Conservation (phyloP, 371 early-diverging fungal genomes). For the Rhizomucor pusillus region DNA sequence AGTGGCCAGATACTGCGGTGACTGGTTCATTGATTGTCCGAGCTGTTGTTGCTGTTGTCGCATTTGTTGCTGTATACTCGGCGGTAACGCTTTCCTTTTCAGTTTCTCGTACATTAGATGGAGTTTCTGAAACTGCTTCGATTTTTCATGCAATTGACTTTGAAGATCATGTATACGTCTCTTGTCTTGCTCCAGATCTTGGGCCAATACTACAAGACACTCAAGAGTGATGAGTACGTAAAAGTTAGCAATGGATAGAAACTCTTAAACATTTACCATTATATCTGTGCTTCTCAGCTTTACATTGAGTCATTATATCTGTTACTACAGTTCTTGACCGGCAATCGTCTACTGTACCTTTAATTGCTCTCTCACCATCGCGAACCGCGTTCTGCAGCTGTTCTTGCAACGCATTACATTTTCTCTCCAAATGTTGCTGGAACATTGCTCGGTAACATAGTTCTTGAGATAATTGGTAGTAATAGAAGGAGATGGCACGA, state of each 20-base stretch:
- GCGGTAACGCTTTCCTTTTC: conserved; percentile 46
- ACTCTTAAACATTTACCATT: too few relatives aligned
- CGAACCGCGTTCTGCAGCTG: conserved; percentile 43
- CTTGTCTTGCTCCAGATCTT: conserved; percentile 58
- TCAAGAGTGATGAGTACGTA: too few relatives aligned
- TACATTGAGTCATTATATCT: background rate
- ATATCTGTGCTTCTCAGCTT: conserved; percentile 28
- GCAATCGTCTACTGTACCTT: conserved; percentile 31
- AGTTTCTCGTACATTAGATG: conserved; percentile 67
- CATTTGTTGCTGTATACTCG: conserved; percentile 19
- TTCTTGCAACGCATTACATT: conserved; percentile 42
- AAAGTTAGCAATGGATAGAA: too few relatives aligned
- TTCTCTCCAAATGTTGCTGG: conserved; percentile 52
- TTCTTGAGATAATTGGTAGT: conserved; percentile 76
- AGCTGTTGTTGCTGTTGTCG: conserved; percentile 5
- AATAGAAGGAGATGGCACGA: conserved; percentile 74
- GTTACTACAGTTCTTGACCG: background rate
- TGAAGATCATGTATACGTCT: conserved; percentile 45
- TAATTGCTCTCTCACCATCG: conserved; percentile 53
- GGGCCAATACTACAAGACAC: conserved; percentile 39
- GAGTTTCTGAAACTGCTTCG: conserved; percentile 64
- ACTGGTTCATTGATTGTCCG: too few relatives aligned
- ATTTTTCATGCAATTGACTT: conserved; percentile 61
- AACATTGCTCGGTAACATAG: conserved; percentile 55
- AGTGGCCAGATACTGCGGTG: too few relatives aligned